These are phyloP conservation scores for Metschnikowia continentalis DNA, from an alignment of 805 yeast genomes.

Conservation along the genomic window DNA sequence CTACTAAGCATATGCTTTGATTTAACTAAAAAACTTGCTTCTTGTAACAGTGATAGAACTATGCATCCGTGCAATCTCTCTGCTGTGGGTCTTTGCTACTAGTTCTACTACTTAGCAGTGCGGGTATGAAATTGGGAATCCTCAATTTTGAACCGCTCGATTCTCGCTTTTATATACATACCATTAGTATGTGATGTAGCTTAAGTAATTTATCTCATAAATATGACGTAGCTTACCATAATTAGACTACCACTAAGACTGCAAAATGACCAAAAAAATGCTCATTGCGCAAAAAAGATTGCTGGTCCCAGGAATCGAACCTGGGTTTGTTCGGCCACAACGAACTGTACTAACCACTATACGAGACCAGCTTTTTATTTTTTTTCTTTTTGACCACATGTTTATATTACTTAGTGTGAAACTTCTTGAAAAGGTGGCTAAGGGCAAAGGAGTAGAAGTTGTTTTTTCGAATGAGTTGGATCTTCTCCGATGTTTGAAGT, in stretches of 20 bases:
- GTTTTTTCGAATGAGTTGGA: too few relatives aligned
- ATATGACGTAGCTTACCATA: too few relatives aligned
- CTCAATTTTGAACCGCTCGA: background rate
- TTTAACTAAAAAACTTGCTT: slow-evolving; percentile 1
- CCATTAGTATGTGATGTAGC: background rate
- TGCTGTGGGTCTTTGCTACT: slow-evolving; percentile 2
- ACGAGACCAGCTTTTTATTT: slow-evolving; percentile 37
- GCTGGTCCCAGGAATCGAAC: slow-evolving; percentile 75
- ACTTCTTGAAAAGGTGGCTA: too few relatives aligned
- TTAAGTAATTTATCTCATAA: too few relatives aligned
- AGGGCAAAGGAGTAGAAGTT: too few relatives aligned
- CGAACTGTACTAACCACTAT: slow-evolving; percentile 72
- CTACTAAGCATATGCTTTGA: background rate
- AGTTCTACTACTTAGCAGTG: background rate
- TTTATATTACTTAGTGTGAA: too few relatives aligned
- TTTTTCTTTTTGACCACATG: background rate
- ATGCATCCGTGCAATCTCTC: background rate
- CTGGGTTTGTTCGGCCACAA: slow-evolving; percentile 73
- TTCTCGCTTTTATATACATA: slow-evolving; percentile 2
- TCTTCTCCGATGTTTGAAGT: too few relatives aligned
- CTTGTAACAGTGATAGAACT: background rate
- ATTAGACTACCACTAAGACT: too few relatives aligned
- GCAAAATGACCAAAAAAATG: background rate
- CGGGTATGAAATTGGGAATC: background rate
- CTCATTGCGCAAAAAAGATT: slow-evolving; percentile 25